These are phyloP conservation scores for Macrotyloma uniflorum DNA, from an alignment of 306 rosid species.

Conservation along the genomic window DNA sequence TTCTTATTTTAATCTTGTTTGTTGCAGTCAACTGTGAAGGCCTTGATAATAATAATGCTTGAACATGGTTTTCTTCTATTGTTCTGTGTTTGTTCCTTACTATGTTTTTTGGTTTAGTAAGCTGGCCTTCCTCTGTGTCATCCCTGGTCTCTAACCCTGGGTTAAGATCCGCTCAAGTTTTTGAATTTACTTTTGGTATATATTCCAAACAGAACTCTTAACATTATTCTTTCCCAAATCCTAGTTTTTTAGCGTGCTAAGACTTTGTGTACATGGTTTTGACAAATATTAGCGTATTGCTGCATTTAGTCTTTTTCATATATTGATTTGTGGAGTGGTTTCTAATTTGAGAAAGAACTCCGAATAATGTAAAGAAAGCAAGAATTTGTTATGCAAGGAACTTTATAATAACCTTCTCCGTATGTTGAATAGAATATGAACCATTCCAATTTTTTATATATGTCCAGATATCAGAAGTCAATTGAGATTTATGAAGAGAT, in stretches of 20 bases:
- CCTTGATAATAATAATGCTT: neutral
- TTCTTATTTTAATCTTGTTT: conserved; percentile 15
- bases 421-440: conserved; percentile 9
- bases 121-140: conserved; percentile 3
- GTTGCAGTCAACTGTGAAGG: neutral
- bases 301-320: conserved; percentile 12
- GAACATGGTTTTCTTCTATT: neutral
- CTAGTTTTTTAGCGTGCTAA: neutral
- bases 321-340: neutral
- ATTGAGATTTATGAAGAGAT: conserved; percentile 85
- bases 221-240: neutral
- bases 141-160: neutral
- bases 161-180: conserved; percentile 4
- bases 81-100: neutral
- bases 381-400: neutral
- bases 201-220: neutral
- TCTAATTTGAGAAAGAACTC: neutral
- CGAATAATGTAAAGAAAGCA: conserved; percentile 8
- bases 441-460: conserved; percentile 5
- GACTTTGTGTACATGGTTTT: conserved; percentile 2
- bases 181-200: conserved; percentile 4
- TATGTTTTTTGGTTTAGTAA: neutral
- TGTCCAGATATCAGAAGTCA: conserved; percentile 74
- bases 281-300: neutral
- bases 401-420: conserved; percentile 16